These are phyloP conservation scores for Selaginella tamariscina DNA, from an alignment of 75 land plant species.

Conservation along the genomic window DNA sequence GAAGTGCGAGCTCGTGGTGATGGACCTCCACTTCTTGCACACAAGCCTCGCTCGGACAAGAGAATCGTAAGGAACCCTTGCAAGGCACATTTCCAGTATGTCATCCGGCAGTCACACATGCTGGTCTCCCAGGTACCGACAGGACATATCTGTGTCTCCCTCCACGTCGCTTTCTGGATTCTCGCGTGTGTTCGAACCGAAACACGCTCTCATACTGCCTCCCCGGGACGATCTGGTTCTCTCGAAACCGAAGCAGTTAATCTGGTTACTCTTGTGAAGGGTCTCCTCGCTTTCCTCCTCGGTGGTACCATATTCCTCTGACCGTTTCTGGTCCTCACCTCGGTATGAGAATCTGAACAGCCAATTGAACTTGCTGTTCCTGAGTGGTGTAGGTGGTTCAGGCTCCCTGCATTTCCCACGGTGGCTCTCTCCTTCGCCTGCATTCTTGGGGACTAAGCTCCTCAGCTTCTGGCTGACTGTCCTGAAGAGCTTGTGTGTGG, in stretches of 20 bases:
- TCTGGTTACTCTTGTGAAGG: neutral
- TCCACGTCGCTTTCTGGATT: too few species aligned
- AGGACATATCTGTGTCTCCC: too few species aligned
- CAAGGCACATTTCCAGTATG: conserved; percentile 65
- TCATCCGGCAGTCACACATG: conserved; percentile 90
- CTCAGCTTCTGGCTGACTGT: neutral
- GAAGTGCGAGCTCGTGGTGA: conserved; percentile 43
- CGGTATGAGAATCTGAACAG: neutral
- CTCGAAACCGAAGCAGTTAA: neutral
- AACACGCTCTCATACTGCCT: neutral
- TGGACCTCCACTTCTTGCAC: conserved; percentile 60
- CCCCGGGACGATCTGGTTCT: neutral
- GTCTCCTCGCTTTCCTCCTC: neutral
- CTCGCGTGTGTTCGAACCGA: too few species aligned
- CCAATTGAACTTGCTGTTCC: too few species aligned
- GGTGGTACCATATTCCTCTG: neutral
- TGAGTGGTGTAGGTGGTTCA: too few species aligned
- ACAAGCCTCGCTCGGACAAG: conserved; percentile 58
- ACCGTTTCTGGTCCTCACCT: neutral
- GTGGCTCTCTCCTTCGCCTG: too few species aligned
- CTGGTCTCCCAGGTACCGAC: too few species aligned
- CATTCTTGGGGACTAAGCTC: too few species aligned
- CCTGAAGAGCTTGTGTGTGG: neutral
- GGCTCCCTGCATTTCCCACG: too few species aligned
- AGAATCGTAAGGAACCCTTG: conserved; percentile 37